phyloP scores from a whole-genome alignment of 1,284 basidiomycete species.

The Boletus semigastroideus region DNA sequence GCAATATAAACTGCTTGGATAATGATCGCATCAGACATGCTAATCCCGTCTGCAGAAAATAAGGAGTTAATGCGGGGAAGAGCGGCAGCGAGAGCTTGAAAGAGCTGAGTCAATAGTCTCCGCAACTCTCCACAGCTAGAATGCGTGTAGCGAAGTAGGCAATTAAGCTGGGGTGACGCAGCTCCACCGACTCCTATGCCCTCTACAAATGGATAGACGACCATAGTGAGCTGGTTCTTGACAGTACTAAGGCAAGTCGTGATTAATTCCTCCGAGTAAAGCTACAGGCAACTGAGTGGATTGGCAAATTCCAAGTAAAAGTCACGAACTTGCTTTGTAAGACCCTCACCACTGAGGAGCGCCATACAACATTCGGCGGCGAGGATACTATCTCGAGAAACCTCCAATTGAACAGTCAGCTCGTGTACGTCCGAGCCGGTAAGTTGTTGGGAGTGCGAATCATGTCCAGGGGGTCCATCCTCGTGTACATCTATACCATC shows the following conservation, averaged over 20 bases:
- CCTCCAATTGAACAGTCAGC: constrained; percentile 50
- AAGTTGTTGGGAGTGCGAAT: constrained; percentile 31
- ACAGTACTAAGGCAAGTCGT: constrained; percentile 72
- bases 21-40: constrained; percentile 85
- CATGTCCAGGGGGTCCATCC: constrained; percentile 16
- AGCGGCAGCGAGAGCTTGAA: constrained; percentile 64
- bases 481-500: constrained; percentile 32
- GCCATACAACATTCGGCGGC: constrained; percentile 83
- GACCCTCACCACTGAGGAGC: constrained; percentile 71
- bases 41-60: constrained; percentile 63
- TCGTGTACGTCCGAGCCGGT: constrained; percentile 53
- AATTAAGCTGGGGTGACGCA: constrained; percentile 50
- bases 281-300: constrained; percentile 39
- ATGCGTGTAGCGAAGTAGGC: constrained; percentile 49
- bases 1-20: constrained; percentile 91
- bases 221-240: constrained; percentile 77
- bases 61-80: constrained; percentile 69
- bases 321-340: constrained; percentile 76
- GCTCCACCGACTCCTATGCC: constrained; percentile 48
- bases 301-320: not conserved
- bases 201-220: constrained; percentile 89
- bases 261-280: constrained; percentile 92
- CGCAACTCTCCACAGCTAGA: constrained; percentile 45
- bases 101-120: constrained; percentile 61
- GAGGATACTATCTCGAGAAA: constrained; percentile 67